Conservation (phyloP, 371 early-diverging fungal genomes). For the Nematocida ausubeli region DNA sequence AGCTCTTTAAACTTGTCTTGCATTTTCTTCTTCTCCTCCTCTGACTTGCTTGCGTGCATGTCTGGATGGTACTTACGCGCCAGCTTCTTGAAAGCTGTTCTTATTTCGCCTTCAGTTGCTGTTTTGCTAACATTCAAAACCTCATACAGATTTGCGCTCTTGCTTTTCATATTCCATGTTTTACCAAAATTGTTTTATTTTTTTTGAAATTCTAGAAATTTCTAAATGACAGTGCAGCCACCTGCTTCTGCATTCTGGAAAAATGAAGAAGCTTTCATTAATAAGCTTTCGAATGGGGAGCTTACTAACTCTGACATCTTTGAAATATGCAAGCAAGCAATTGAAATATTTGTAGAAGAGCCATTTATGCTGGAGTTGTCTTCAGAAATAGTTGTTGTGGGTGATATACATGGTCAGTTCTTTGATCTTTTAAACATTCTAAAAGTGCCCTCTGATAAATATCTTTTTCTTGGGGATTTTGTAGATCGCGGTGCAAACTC, state of each 20-base stretch:
- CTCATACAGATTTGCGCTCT: slow-evolving; percentile 54
- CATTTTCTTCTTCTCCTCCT: slow-evolving; percentile 79
- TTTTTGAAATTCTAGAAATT: slow-evolving; percentile 38
- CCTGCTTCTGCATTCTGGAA: background rate
- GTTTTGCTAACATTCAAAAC: slow-evolving; percentile 77
- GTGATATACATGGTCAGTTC: slow-evolving; percentile 67
- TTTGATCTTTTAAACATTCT: slow-evolving; percentile 61
- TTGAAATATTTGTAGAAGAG: slow-evolving; percentile 54
- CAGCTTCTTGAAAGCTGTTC: slow-evolving; percentile 86
- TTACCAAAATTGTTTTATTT: slow-evolving; percentile 18
- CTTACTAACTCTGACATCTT: slow-evolving; percentile 15
- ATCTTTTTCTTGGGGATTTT: slow-evolving; percentile 90
- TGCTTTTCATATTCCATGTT: slow-evolving; percentile 31
- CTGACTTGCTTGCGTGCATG: slow-evolving; percentile 76
- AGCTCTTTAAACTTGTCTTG: slow-evolving; percentile 71
- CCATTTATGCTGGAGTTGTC: slow-evolving; percentile 52
- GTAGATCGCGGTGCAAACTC: slow-evolving; percentile 92
- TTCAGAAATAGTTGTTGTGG: slow-evolving; percentile 56
- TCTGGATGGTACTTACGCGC: slow-evolving; percentile 87
- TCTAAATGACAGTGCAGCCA: slow-evolving; percentile 4
- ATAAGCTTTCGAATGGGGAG: slow-evolving; percentile 14
- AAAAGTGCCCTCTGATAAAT: slow-evolving; percentile 55
- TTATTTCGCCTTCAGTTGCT: slow-evolving; percentile 79
- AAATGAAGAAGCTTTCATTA: background rate
- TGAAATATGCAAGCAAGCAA: slow-evolving; percentile 29